Percentiles rank a stretch among this genome's conserved stretches.
Conservation (phyloP, 2,329 filamentous ascomycete genomes). For the Alternaria metachromatica region DNA sequence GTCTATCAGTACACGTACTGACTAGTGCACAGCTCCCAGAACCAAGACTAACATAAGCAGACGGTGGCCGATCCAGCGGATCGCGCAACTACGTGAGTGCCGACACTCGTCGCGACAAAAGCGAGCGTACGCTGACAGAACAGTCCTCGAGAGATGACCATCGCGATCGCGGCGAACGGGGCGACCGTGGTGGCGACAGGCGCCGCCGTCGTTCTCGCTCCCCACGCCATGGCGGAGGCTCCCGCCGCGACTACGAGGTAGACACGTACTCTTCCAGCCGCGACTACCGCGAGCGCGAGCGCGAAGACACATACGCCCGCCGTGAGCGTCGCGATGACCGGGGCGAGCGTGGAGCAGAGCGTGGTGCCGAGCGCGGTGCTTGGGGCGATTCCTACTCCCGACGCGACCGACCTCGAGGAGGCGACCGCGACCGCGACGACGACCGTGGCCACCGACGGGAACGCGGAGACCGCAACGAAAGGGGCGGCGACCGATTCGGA, state of each 20-base stretch:
- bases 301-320: conserved; percentile 87
- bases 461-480: conserved; percentile 52
- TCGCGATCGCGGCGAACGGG: conserved; percentile 31
- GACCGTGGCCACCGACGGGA: conserved; percentile 45
- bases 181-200: conserved; percentile 37
- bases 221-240: conserved; percentile 69
- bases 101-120: conserved; percentile 14
- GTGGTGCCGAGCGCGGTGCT: conserved; percentile 60
- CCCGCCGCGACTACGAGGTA: conserved; percentile 73
- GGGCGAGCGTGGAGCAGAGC: conserved; percentile 18
- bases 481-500: conserved; percentile 59
- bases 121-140: conserved; percentile 28
- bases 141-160: conserved; percentile 42
- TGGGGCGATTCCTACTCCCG: conserved; percentile 61
- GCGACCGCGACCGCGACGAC: conserved; percentile 41
- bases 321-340: conserved; percentile 63
- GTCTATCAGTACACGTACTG: conserved; percentile 44
- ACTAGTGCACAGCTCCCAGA: conserved; percentile 41
- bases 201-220: conserved; percentile 82
- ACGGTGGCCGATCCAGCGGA: conserved; percentile 46
- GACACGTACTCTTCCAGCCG: conserved; percentile 93
- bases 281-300: conserved; percentile 89
- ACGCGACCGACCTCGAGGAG: conserved; percentile 42
- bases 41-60: conserved; percentile 43
- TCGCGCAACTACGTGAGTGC: conserved; percentile 50